Base-by-base conservation (phyloP, 2,329 filamentous ascomycete species). In the Ceratocystis destructans region DNA sequence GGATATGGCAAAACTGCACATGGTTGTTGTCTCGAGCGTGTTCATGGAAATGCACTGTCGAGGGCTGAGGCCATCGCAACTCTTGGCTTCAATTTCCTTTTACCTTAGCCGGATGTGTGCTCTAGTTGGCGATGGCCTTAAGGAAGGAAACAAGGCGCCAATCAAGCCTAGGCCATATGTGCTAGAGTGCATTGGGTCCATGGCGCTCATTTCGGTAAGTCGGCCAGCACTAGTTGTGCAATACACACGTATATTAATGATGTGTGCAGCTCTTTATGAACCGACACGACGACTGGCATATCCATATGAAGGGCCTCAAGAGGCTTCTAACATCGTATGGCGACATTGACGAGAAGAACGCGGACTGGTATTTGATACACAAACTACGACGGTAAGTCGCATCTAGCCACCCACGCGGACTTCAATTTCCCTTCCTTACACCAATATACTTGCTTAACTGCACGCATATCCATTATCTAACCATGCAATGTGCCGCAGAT, bases 21-120 rank as follows among this genome's bases (percentile, higher is more conserved):
- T 64, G 2, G 66, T 68, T 2, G 61, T 68, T 20, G 65, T 68
- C 33, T 68, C 66, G 7, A 68, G 66, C 46, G 66, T 68, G 25
- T 44, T 68, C 10, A 64, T 68, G n/a, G 66, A 68, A 31, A 63
- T 68, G 61, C 66, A 68, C 33, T 68, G 64, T 50, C 66, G 66
- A 7, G 64, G 66, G 3, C 62, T 68, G 41, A 66, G 61, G 22
- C 64, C 66, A 7, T 64, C 66, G 12, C 64, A 66, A n/a, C 48
- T 64, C 8, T 22, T 68, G 37, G 65, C 64, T 15, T 68, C 66
- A 22, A 28, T 68, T 20, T 65, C 66, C 20, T 68, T 68, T 15
- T 68, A 68, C 48, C 61, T 68, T 12, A 68, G 66, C 41, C 46
- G 66, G 8, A 68, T 68, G 66, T 68, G 66, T 55, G 66, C 66